A percentile compares a stretch with the other conserved stretches of the same genome.
Conservation (phyloP, 768 basidiomycete species). For the Collybiopsis luxurians region DNA sequence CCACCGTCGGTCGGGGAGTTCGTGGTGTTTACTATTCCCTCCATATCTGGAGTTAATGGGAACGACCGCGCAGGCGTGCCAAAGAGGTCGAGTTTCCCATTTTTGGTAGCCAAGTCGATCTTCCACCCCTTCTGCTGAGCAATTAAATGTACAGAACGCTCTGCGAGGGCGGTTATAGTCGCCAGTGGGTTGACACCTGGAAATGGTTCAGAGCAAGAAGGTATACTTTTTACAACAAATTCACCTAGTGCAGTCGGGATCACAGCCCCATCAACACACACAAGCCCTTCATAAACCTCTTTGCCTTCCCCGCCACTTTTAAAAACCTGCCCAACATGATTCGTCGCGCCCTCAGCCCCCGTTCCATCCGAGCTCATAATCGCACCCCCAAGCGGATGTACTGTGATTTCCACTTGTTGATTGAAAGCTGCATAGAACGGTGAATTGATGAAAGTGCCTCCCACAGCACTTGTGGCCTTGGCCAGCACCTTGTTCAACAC, state of each 20-base stretch:
- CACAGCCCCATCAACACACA: slow-evolving; percentile 17
- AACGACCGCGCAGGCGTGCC: slow-evolving; percentile 9
- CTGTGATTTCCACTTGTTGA: slow-evolving; percentile 12
- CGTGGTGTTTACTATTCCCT: slow-evolving; percentile 5
- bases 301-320: slow-evolving; percentile 6
- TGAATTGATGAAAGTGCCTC: slow-evolving; percentile 13
- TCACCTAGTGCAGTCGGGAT: slow-evolving; percentile 17
- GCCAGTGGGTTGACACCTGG: slow-evolving; percentile 17
- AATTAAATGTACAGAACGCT: slow-evolving; percentile 12
- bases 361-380: slow-evolving; percentile 17
- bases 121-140: not conserved
- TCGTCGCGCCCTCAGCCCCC: slow-evolving; percentile 13
- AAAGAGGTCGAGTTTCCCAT: slow-evolving; percentile 14
- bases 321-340: slow-evolving; percentile 15
- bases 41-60: slow-evolving; percentile 11
- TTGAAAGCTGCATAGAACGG: slow-evolving; percentile 15
- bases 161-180: slow-evolving; percentile 18
- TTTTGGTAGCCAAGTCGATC: slow-evolving; percentile 4
- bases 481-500: slow-evolving; percentile 11
- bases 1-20: not conserved
- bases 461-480: slow-evolving; percentile 15
- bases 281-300: slow-evolving; percentile 14
- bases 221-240: not conserved
- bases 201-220: not conserved
- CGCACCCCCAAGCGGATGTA: slow-evolving; percentile 16